Evolutionary conservation across 257 asterid species (phyloP).

Genomic region (Coffea canephora): DNA sequence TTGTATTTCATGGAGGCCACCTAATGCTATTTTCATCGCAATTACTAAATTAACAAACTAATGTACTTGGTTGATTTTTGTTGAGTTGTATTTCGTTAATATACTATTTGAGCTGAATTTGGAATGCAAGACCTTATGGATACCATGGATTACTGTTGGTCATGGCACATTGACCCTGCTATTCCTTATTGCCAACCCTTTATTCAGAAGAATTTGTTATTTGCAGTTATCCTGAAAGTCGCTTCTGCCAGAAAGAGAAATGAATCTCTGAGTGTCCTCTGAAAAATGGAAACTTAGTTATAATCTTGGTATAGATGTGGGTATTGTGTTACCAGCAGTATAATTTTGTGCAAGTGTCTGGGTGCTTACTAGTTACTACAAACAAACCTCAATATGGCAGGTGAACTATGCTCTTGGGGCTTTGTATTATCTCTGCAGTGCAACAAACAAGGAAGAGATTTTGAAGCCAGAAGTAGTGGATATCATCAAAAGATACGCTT

Average conservation of each 20-base stretch:
- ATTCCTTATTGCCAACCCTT: not conserved
- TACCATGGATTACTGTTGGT: not conserved
- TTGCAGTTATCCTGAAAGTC: not conserved
- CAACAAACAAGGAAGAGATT: conserved; percentile 53
- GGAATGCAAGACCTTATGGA: too few species aligned
- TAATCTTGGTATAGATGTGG: not conserved
- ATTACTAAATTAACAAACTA: not conserved
- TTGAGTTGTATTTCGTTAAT: not conserved
- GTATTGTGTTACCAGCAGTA: not conserved
- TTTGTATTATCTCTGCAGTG: conserved; percentile 67
- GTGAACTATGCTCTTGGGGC: conserved; percentile 72
- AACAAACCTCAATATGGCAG: conserved; percentile 33
- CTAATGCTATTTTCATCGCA: not conserved
- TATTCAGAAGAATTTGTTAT: not conserved
- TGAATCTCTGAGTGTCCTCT: not conserved
- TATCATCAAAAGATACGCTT: conserved; percentile 65
- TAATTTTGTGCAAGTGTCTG: not conserved
- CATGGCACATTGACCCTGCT: not conserved
- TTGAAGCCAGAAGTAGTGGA: conserved; percentile 78
- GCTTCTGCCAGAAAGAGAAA: not conserved
- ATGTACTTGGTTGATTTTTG: not conserved
- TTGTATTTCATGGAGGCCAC: not conserved
- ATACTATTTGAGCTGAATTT: not conserved
- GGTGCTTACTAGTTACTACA: not conserved
- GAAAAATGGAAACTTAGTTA: not conserved